phyloP scores from a whole-genome alignment of 2,329 filamentous ascomycete species.

The Beauveria sp. region DNA sequence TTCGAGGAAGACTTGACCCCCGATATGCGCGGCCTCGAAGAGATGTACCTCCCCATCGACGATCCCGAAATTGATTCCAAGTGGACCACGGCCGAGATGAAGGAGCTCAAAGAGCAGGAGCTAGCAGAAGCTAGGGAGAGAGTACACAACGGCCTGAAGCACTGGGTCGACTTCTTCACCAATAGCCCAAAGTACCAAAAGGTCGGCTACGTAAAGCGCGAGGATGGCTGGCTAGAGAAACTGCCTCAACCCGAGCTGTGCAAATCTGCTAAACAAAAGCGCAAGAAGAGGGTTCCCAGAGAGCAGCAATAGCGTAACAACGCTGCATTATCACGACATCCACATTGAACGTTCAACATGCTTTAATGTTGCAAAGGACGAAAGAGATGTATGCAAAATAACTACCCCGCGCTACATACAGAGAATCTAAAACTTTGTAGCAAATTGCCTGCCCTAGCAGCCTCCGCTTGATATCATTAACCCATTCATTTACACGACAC shows the following conservation, averaged over 20 bases:
- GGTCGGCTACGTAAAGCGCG: slow-evolving; percentile 66
- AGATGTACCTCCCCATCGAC: slow-evolving; percentile 67
- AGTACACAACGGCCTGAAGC: slow-evolving; percentile 59
- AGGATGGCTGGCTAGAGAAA: slow-evolving; percentile 53
- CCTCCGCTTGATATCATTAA: slow-evolving; percentile 5
- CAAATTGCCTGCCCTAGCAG: background rate
- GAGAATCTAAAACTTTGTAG: background rate
- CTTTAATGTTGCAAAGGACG: background rate
- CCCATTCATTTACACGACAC: background rate
- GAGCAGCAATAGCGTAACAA: background rate
- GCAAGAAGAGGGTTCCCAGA: slow-evolving; percentile 36
- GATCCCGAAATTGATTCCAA: slow-evolving; percentile 53
- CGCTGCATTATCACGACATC: background rate
- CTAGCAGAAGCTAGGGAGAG: slow-evolving; percentile 53
- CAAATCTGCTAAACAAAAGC: slow-evolving; percentile 54
- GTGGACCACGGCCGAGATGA: slow-evolving; percentile 48
- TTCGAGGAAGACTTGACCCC: slow-evolving; percentile 78
- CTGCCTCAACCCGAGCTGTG: slow-evolving; percentile 60
- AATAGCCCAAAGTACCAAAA: slow-evolving; percentile 73
- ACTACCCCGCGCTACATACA: background rate
- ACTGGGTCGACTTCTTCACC: slow-evolving; percentile 80
- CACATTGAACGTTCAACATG: background rate
- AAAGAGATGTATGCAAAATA: background rate
- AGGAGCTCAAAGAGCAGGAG: slow-evolving; percentile 53
- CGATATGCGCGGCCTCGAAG: slow-evolving; percentile 80